Evolutionary conservation across 176 grass and related monocot species (phyloP), one percentile per base, ranked within the genome.

Genomic region (Secale cereale): DNA sequence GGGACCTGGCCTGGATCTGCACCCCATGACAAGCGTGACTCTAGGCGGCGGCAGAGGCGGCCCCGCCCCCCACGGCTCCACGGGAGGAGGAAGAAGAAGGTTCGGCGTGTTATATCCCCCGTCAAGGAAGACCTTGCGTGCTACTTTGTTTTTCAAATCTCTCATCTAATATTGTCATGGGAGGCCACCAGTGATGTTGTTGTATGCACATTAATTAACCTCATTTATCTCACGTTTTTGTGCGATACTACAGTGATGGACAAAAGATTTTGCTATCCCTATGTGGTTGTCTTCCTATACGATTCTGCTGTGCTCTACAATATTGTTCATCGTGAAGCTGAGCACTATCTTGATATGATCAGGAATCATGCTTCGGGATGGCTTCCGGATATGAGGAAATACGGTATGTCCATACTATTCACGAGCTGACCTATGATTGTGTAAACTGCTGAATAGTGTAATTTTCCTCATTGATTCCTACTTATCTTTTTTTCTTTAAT

Each of bases 291-390:
- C 62, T 97, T 97, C 71, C 94, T 94, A 62, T 97, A 97, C 83
- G 94, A 92, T 31, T 97, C 92, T 64, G 90, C 88, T 28, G 94
- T 94, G 67, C 74, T 97, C 61, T 97, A 94, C 70, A 94, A 94
- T 79, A 92, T 94, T 81, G 90, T 86, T 70, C 92, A 92, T 91
- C 92, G 92, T 91, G 94, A 97, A 87, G 90, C 90, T 70, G 92
- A 97, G 56, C 76, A 89, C 28, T 94, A 91, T 76, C 94, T 94
- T 73, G 88, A 97, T 92, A 89, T 92, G 81, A 89, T 97, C 59
- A 89, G 94, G 65, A 94, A 92, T 27, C 92, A 97, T 92, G 86
- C 94, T 72, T 97, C 83, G 72, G 94, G 94, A 28, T 92, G 91
- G 87, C 91, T 97, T 31, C 80, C 80, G 40, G 94, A 92, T 35